These are phyloP conservation scores for Aspergillus sclerotialis DNA, from an alignment of 2,329 filamentous ascomycete species.

Conservation along the genomic window DNA sequence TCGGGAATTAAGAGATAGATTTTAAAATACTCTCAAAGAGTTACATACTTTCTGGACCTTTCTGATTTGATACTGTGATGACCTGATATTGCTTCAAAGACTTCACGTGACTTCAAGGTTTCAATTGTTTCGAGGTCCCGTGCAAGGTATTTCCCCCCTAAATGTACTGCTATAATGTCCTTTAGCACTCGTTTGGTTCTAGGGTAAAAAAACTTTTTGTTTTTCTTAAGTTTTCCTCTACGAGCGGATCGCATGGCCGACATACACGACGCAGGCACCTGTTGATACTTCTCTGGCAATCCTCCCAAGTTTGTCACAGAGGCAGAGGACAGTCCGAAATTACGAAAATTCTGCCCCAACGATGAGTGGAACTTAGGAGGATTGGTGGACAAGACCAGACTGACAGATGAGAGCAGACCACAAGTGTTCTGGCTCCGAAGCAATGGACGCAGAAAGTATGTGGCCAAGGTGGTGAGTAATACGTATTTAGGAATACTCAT, in stretches of 20 bases:
- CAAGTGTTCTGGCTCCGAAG: constrained; percentile 9
- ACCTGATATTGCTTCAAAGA: constrained; percentile 47
- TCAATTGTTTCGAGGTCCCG: constrained; percentile 40
- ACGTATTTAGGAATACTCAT: constrained; percentile 1
- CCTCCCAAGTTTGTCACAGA: constrained; percentile 3
- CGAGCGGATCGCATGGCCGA: no score
- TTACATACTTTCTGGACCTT: no score
- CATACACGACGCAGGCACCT: neutral
- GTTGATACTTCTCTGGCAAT: constrained; percentile 1
- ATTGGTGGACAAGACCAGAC: constrained; percentile 3
- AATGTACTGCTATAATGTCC: constrained; percentile 45
- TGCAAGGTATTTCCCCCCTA: constrained; percentile 53
- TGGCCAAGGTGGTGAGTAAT: constrained; percentile 10
- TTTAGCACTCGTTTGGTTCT: constrained; percentile 42
- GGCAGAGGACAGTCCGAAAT: neutral
- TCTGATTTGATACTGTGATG: constrained; percentile 49
- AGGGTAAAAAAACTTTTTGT: no score
- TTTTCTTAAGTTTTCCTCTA: neutral
- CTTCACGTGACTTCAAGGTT: no score
- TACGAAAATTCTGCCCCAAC: constrained; percentile 3
- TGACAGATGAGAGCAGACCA: constrained; percentile 3
- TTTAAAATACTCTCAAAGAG: no score
- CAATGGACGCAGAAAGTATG: constrained; percentile 6
- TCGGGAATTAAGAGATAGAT: no score
- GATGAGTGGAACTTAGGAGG: constrained; percentile 5